Percentiles rank a stretch among this genome's conserved stretches.
These are phyloP conservation scores for Botrytis porri DNA, from an alignment of 2,329 filamentous ascomycete species.

Conservation along the genomic window DNA sequence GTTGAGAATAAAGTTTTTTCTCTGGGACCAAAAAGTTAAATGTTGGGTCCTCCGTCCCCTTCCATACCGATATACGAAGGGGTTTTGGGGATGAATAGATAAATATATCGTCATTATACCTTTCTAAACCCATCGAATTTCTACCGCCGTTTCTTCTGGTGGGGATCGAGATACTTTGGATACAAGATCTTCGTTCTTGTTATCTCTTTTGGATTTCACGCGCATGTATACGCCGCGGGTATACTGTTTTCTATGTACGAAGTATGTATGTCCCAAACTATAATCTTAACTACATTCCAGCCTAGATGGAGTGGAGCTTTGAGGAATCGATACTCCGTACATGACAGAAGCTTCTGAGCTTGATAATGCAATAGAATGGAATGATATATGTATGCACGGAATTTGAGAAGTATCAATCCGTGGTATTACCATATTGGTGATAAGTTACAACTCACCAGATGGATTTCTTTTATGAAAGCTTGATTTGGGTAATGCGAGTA, in stretches of 20 bases:
- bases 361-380: not conserved
- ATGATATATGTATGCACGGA: not conserved
- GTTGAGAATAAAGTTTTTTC: not conserved
- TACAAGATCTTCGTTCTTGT: not conserved
- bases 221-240: not conserved
- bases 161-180: not conserved
- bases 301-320: not conserved
- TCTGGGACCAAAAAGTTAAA: not conserved
- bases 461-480: not conserved
- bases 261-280: not conserved
- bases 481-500: not conserved
- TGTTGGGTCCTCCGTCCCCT: not conserved
- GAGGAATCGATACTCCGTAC: too few relatives aligned
- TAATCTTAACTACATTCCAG: not conserved
- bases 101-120: not conserved
- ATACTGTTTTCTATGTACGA: not conserved
- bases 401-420: not conserved
- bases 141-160: not conserved
- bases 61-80: not conserved
- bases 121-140: not conserved
- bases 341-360: not conserved
- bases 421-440: not conserved
- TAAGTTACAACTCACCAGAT: not conserved
- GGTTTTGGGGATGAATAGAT: not conserved
- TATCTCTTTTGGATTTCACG: not conserved